Percentiles rank a stretch among this genome's conserved stretches.
Conservation (phyloP, 192 early-diverging fungal genomes). For the Coemansia sp. region DNA sequence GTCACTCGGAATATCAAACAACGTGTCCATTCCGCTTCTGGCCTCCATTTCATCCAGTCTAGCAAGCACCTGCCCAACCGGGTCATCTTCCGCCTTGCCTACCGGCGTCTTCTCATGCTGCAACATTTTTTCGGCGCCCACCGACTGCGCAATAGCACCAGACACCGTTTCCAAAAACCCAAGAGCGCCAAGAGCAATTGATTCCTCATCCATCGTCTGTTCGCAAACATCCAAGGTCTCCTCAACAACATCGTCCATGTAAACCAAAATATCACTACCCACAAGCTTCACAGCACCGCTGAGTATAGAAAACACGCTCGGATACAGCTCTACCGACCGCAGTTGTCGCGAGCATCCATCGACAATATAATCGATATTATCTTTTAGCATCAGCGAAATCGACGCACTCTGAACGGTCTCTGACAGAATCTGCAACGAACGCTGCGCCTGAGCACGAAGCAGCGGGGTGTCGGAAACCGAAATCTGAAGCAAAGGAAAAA, state of each 20-base stretch:
- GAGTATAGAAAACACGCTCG: slow-evolving; percentile 31
- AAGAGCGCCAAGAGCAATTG: slow-evolving; percentile 15
- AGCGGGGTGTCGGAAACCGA: slow-evolving; percentile 11
- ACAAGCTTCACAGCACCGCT: slow-evolving; percentile 28
- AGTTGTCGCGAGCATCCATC: slow-evolving; percentile 44
- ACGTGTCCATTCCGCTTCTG: slow-evolving; percentile 17
- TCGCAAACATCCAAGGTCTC: slow-evolving; percentile 52
- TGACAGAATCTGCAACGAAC: slow-evolving; percentile 19
- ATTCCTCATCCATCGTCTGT: slow-evolving; percentile 6
- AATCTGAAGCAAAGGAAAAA: slow-evolving; percentile 44
- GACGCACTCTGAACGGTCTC: slow-evolving; percentile 3
- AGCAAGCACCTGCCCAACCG: slow-evolving; percentile 20
- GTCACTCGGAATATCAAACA: slow-evolving; percentile 2
- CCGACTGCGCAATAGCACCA: slow-evolving; percentile 11
- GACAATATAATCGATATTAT: slow-evolving; percentile 50
- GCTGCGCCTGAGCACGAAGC: slow-evolving; percentile 23
- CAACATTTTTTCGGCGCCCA: not conserved
- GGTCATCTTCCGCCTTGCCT: slow-evolving; percentile 16
- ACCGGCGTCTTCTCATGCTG: not conserved
- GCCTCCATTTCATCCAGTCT: slow-evolving; percentile 29
- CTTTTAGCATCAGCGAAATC: slow-evolving; percentile 28
- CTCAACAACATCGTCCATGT: slow-evolving; percentile 49
- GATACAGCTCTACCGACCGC: slow-evolving; percentile 33
- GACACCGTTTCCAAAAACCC: slow-evolving; percentile 39
- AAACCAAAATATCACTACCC: slow-evolving; percentile 31